Evolutionary conservation across 768 basidiomycete genomes (phyloP).

Genomic region (Hericium coralloides): DNA sequence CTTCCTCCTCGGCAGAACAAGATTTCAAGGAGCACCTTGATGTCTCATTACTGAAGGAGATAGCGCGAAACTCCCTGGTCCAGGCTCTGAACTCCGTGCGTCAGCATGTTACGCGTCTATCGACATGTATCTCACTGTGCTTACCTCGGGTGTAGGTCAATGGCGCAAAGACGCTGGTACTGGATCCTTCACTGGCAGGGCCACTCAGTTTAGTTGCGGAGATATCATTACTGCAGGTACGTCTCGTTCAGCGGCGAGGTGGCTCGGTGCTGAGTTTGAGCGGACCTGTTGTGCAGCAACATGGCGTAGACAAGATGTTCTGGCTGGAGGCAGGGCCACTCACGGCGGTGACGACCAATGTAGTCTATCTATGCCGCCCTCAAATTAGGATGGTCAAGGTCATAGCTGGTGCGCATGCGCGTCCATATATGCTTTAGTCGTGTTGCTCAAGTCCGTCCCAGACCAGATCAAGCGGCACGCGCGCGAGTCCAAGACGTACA

Average conservation of each 20-base stretch:
- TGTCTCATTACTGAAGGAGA: constrained; percentile 61
- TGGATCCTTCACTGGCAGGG: constrained; percentile 81
- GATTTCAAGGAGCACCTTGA: constrained; percentile 39
- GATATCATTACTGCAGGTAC: constrained; percentile 84
- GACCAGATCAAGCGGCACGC: constrained; percentile 88
- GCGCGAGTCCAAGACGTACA: constrained; percentile 63
- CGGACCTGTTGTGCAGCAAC: constrained; percentile 49
- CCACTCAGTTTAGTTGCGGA: constrained; percentile 95
- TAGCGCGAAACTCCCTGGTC: constrained; percentile 71
- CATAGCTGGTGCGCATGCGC: constrained; percentile 67
- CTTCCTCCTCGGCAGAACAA: neutral
- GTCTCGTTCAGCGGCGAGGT: neutral
- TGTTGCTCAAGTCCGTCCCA: constrained; percentile 23
- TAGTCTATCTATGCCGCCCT: constrained; percentile 90
- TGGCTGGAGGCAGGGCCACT: constrained; percentile 93
- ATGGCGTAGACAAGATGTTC: constrained; percentile 99
- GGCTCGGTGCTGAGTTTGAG: neutral
- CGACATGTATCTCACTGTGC: neutral
- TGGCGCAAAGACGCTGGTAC: constrained; percentile 93
- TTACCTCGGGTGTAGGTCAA: constrained; percentile 49
- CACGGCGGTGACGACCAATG: constrained; percentile 73
- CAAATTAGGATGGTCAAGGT: constrained; percentile 78
- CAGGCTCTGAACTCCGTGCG: constrained; percentile 77
- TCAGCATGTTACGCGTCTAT: neutral
- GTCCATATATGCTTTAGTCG: neutral